Conservation (phyloP, 2,329 filamentous ascomycete genomes). For the Fusarium sp. region DNA sequence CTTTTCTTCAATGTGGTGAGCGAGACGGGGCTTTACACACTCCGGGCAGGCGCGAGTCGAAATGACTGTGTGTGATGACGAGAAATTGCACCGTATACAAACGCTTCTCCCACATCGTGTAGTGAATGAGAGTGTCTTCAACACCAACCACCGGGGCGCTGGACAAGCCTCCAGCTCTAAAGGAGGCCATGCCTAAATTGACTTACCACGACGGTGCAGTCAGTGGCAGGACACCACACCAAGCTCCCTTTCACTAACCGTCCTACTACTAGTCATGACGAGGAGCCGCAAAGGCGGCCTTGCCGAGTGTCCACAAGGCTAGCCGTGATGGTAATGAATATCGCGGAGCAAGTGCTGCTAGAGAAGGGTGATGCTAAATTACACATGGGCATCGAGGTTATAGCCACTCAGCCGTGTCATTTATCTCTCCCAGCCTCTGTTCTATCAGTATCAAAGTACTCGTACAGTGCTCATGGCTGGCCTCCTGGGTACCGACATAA, state of each 20-base stretch:
- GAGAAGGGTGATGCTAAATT: slow-evolving; percentile 13
- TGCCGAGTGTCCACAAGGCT: slow-evolving; percentile 29
- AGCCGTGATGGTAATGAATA: slow-evolving; percentile 21
- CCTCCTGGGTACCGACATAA: background rate
- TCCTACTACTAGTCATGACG: slow-evolving; percentile 14
- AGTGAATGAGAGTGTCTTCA: background rate
- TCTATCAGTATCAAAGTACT: background rate
- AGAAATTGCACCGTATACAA: slow-evolving; percentile 1
- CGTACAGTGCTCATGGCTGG: background rate
- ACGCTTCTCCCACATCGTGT: background rate
- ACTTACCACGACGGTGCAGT: slow-evolving; percentile 2
- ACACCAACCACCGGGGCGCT: background rate
- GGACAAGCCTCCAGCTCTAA: background rate
- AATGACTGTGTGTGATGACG: background rate
- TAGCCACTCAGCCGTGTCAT: background rate
- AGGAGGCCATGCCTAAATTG: background rate
- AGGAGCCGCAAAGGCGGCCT: slow-evolving; percentile 21
- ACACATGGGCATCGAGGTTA: background rate
- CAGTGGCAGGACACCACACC: slow-evolving; percentile 5
- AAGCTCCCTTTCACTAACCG: background rate
- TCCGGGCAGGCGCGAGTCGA: background rate
- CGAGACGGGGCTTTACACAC: background rate
- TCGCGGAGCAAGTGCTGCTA: slow-evolving; percentile 25
- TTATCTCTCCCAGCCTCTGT: background rate
- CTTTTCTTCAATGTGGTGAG: background rate